Evolutionary conservation across 768 basidiomycete genomes (phyloP).

Genomic region (Epithele typhae): DNA sequence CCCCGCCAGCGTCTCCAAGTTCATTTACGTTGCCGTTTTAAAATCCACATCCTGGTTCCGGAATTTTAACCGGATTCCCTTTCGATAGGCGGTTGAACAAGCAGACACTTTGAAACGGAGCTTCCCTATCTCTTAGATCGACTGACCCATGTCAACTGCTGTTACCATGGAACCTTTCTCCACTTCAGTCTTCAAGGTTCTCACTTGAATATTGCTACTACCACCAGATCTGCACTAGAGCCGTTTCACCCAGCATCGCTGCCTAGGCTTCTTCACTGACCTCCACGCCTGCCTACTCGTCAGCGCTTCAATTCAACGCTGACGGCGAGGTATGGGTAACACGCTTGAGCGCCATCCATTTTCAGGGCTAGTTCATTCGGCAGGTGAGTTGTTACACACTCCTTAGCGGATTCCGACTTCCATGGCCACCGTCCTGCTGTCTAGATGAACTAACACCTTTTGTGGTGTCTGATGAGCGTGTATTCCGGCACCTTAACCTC

Average conservation of each 20-base stretch:
- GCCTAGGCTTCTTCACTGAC: constrained; percentile 76
- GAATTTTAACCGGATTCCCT: too few relatives aligned
- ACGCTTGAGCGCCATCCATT: constrained; percentile 88
- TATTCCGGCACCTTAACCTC: constrained; percentile 80
- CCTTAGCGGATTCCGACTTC: constrained; percentile 84
- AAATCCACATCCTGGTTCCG: too few relatives aligned
- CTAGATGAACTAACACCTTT: constrained; percentile 84
- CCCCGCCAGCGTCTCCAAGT: too few relatives aligned
- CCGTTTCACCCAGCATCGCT: constrained; percentile 69
- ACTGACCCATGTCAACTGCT: too few relatives aligned
- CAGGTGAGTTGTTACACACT: constrained; percentile 89
- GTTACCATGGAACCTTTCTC: too few relatives aligned
- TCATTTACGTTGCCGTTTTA: too few relatives aligned
- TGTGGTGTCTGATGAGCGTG: constrained; percentile 82
- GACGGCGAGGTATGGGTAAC: constrained; percentile 82
- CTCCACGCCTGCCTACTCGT: constrained; percentile 78
- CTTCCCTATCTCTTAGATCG: too few relatives aligned
- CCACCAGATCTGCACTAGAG: constrained; percentile 87
- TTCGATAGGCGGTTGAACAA: too few relatives aligned
- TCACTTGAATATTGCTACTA: constrained; percentile 88
- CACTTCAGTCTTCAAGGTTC: too few relatives aligned
- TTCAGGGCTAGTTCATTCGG: constrained; percentile 89
- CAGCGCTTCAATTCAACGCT: constrained; percentile 65
- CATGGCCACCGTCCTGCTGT: constrained; percentile 87
- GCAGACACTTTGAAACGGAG: too few relatives aligned